phyloP scores from a whole-genome alignment of 345 rosid species.

The Abelmoschus esculentus region DNA sequence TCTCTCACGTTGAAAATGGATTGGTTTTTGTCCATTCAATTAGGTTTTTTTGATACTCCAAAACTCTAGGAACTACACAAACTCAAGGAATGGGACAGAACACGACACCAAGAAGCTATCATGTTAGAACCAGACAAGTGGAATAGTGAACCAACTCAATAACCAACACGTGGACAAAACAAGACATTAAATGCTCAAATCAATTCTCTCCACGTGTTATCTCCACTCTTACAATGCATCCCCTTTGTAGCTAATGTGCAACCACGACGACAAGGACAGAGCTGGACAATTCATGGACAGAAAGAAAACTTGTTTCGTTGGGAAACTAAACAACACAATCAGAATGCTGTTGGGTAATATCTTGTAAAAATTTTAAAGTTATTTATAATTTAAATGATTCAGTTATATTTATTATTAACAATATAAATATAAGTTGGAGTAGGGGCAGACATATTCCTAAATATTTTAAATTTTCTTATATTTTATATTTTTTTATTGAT shows the following conservation, averaged over 20 bases:
- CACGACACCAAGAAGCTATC: conserved; percentile 7
- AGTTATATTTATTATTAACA: no score
- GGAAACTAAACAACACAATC: conserved; percentile 18
- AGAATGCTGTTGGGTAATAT: no score
- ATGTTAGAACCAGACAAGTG: conserved; percentile 50
- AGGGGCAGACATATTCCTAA: no score
- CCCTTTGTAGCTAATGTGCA: conserved; percentile 1
- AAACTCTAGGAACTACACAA: background rate
- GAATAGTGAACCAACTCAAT: conserved; percentile 26
- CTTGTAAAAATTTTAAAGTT: no score
- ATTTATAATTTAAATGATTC: no score
- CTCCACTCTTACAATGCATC: background rate
- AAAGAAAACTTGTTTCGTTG: conserved; percentile 30
- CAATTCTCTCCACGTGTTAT: background rate
- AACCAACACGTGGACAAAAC: conserved; percentile 42
- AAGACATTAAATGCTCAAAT: background rate
- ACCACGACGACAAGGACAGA: background rate
- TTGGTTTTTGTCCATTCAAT: background rate
- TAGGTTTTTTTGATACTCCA: background rate
- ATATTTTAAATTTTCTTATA: no score
- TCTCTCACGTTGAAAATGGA: background rate
- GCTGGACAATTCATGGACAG: conserved; percentile 48
- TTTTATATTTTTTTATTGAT: no score
- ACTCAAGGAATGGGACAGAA: background rate
- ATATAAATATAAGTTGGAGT: no score